Evolutionary conservation across 257 asterid species (phyloP).

Genomic region (Leonotis leonurus): DNA sequence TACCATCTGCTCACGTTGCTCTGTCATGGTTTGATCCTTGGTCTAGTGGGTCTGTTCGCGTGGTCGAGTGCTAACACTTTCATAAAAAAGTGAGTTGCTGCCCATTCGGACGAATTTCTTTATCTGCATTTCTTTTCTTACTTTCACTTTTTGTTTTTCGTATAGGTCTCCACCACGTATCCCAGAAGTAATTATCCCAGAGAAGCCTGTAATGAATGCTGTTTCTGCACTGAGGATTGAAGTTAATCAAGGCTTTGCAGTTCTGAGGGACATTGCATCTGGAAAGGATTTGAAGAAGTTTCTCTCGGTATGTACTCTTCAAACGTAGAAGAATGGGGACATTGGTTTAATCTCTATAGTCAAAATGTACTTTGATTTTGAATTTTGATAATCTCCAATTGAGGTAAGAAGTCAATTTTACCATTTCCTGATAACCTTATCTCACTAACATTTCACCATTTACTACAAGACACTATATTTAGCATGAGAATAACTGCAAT

Average conservation of each 20-base stretch:
- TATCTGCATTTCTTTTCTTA: background rate
- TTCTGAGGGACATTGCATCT: conserved; percentile 59
- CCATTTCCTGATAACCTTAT: background rate
- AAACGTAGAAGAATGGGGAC: background rate
- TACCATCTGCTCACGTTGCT: conserved; percentile 58
- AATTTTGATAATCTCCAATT: background rate
- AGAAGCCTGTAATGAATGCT: conserved; percentile 43
- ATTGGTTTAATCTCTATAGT: background rate
- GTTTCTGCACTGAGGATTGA: conserved; percentile 60
- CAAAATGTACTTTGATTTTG: background rate
- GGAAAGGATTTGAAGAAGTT: conserved; percentile 76
- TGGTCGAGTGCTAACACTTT: conserved; percentile 66
- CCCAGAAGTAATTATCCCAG: conserved; percentile 58
- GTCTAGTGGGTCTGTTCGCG: conserved; percentile 46
- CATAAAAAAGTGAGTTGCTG: conserved; percentile 62
- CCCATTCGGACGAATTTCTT: background rate
- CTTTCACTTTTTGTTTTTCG: conserved; percentile 7
- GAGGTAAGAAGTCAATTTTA: background rate
- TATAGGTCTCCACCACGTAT: conserved; percentile 64
- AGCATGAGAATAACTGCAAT: background rate
- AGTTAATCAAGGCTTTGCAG: conserved; percentile 43
- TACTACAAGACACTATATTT: background rate
- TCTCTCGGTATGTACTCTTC: conserved; percentile 42
- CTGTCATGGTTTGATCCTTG: conserved; percentile 59
- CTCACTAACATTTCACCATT: no score